A percentile compares a stretch with the other conserved stretches of the same genome.
Evolutionary conservation across 805 yeast genomes (phyloP).

Genomic region (Kodamaea restingae): DNA sequence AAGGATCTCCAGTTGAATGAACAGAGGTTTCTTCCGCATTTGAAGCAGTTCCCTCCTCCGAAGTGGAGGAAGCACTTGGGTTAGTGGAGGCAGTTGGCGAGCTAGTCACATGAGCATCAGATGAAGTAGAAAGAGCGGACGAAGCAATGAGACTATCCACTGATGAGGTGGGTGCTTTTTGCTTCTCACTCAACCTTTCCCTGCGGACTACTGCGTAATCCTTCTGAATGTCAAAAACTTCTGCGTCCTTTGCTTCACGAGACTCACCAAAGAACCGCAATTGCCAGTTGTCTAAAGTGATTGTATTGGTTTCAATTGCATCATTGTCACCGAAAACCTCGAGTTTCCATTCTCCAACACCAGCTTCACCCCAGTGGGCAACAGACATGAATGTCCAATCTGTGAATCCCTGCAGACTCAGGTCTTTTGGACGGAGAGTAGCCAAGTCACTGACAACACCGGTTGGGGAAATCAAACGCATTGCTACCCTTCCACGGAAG

Average conservation of each 20-base stretch:
- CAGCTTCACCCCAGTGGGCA: slow-evolving; percentile 94
- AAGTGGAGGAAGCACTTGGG: too few species aligned
- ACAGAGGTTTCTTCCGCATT: background rate
- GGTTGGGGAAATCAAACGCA: slow-evolving; percentile 66
- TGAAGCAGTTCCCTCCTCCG: too few species aligned
- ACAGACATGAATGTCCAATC: slow-evolving; percentile 95
- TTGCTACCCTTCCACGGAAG: slow-evolving; percentile 65
- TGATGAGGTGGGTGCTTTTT: too few species aligned
- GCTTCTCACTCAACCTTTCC: slow-evolving; percentile 11
- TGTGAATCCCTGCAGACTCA: slow-evolving; percentile 51
- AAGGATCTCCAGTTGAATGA: background rate
- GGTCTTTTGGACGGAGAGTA: slow-evolving; percentile 58
- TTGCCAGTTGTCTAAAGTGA: slow-evolving; percentile 62
- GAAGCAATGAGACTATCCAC: too few species aligned
- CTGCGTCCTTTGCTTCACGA: slow-evolving; percentile 59
- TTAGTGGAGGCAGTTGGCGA: too few species aligned
- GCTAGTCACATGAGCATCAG: background rate
- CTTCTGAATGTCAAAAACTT: slow-evolving; percentile 46
- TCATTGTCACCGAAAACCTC: slow-evolving; percentile 44
- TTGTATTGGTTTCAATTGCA: slow-evolving; percentile 32
- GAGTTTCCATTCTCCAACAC: slow-evolving; percentile 78
- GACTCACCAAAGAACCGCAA: slow-evolving; percentile 80
- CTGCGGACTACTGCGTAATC: slow-evolving; percentile 43
- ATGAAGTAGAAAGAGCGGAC: background rate
- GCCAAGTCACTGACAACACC: slow-evolving; percentile 77